These are phyloP conservation scores for Pedinophyceae sp. DNA, from an alignment of 139 green algal genomes.

Conservation along the genomic window DNA sequence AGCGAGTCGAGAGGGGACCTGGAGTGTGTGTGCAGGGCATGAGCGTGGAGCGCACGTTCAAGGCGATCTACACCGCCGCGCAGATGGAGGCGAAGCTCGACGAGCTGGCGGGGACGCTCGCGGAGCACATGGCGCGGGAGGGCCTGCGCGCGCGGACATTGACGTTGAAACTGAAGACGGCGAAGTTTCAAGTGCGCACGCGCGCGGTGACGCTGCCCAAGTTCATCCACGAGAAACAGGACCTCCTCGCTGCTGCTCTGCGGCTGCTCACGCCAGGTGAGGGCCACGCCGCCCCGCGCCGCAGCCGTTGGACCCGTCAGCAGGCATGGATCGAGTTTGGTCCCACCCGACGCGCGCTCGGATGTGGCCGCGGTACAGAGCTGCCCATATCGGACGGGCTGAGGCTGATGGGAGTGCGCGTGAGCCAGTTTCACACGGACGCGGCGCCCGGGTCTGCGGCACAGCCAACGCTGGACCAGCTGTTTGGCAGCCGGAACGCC, in stretches of 20 bases:
- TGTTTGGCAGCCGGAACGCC: no score
- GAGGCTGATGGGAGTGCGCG: no score
- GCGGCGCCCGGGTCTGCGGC: no score
- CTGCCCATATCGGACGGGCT: neutral
- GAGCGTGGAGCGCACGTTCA: slow-evolving; percentile 26
- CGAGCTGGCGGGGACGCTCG: slow-evolving; percentile 10
- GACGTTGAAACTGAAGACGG: slow-evolving; percentile 24
- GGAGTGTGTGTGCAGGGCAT: slow-evolving; percentile 22
- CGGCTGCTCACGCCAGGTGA: no score
- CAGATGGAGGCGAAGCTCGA: slow-evolving; percentile 1
- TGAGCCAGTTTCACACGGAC: no score
- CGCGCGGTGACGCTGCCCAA: neutral
- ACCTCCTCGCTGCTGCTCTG: no score
- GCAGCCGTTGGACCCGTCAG: no score
- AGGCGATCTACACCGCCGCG: neutral
- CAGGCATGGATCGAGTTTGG: no score
- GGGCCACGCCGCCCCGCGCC: no score
- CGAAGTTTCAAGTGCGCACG: slow-evolving; percentile 12
- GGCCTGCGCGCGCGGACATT: slow-evolving; percentile 12
- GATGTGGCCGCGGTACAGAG: neutral
- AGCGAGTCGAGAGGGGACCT: neutral
- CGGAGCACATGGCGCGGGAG: slow-evolving; percentile 11
- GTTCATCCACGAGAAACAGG: neutral
- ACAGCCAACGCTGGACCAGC: no score
- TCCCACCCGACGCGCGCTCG: no score